Evolutionary conservation across 2,329 filamentous ascomycete species (phyloP), one percentile per base, ranked within the genome.

Genomic region (Ascochyta koolunga): DNA sequence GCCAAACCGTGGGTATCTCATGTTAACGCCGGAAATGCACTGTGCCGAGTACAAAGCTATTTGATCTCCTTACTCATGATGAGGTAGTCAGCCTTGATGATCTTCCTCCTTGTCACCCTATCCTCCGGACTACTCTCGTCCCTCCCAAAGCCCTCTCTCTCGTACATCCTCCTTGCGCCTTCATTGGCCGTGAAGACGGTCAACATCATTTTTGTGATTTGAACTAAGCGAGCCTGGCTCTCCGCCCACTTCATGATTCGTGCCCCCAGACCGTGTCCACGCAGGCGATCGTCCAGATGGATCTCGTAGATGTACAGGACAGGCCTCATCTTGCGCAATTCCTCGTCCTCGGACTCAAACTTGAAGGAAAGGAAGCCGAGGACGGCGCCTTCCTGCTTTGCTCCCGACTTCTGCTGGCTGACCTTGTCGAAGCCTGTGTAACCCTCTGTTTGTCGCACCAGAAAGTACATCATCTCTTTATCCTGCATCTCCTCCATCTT

Each of bases 261-360:
- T 11, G 68, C 77, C 1, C 86, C 88, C 2, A 93, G 75, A 0
- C 89, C 88, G 13, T 71, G 84, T 76, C 86, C 81, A 61, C 84
- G 82, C 4, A 89, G 69, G 1, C 78, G 73, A 1, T 79, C 74
- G 32, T 78, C 73, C 3, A 93, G 80, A 67, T 93, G 89, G 31
- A 93, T 85, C 74, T 93, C 89, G 70, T 92, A 93, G 71, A 89
- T 87, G 72, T 92, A 93, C 18, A 91, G 69, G 2, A 92, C 89
- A 0, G 86, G 79, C n/a, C 70, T 69, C n/a, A 68, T 41, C 15
- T 64, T 47, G 37, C 72, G 46, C 2, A 68, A 65, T 1, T 69
- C 61, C 57, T 87, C 84, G 67, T 91, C 88, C 64, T 83, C 83
- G 4, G 86, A 88, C 1, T 82, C 79, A 61, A 89, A 66, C 21